Conservation (phyloP, 345 rosid genomes). For the Hibiscus tridactylites region DNA sequence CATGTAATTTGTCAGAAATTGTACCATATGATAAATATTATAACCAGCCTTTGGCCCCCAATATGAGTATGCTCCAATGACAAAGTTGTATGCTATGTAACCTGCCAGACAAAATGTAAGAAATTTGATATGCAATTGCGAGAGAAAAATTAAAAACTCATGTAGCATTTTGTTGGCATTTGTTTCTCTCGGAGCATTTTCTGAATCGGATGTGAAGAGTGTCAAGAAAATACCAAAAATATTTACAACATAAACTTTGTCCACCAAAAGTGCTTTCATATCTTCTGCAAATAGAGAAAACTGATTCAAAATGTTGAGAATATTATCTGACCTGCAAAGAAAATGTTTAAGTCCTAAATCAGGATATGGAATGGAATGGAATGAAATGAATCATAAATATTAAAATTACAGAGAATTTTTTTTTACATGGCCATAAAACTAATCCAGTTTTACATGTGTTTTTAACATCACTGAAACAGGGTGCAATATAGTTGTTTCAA, state of each 20-base stretch:
- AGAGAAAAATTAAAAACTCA: not conserved
- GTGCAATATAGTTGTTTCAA: not conserved
- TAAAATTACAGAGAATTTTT: not conserved
- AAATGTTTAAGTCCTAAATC: not conserved
- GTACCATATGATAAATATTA: constrained; percentile 85
- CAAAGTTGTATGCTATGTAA: constrained; percentile 81
- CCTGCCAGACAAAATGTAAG: constrained; percentile 31
- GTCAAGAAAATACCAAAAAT: constrained; percentile 51
- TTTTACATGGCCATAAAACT: not conserved
- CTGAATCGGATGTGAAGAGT: not conserved
- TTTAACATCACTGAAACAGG: not conserved
- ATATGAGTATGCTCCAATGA: constrained; percentile 91
- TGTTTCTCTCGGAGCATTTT: not conserved
- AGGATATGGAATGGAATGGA: not conserved
- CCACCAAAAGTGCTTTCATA: constrained; percentile 61
- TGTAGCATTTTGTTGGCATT: not conserved
- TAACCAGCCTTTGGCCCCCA: constrained; percentile 99
- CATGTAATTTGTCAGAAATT: not conserved
- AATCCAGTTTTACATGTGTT: not conserved
- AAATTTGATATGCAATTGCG: not conserved
- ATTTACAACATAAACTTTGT: constrained; percentile 71
- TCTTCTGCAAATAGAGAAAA: constrained; percentile 50
- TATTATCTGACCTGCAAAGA: constrained; percentile 30
- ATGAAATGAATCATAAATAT: not conserved
- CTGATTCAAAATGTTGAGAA: constrained; percentile 29